Evolutionary conservation across 2,329 filamentous ascomycete genomes (phyloP), one percentile per base, ranked within the genome.

Genomic region (Ophiostoma ulmi): DNA sequence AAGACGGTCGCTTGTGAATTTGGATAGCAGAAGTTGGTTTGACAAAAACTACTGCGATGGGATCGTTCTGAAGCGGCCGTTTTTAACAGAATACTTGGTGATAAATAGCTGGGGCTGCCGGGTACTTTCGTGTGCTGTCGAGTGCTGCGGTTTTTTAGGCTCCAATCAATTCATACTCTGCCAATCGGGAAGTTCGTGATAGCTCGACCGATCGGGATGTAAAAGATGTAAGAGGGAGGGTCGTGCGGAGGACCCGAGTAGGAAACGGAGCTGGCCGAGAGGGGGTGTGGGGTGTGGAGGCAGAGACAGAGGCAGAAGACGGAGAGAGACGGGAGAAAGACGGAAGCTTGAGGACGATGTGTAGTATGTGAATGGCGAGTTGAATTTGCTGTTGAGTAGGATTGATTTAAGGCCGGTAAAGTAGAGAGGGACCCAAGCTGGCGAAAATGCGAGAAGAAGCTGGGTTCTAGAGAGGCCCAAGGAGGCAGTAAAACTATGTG

Each of bases 181-280:
- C 55, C 55, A 61, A 61, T 61, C 26, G 26, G 22, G 26, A 35
- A 13, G 26, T 35, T 20, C 13, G 58, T 39, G 17, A 65, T 13
- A 5, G 7, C 3, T 64, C 1, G 61, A 20, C 17, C 35, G 35
- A 38, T 64, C 13, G 17, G 31, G 61, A 35, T n/a, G 61, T 38
- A 35, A 11, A 63, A 26, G 8, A n/a, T 17, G 1, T n/a, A 38
- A 65, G 7, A 38, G 31, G 4, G 14, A 64, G 61, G 61, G 36
- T 69, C 41, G 61, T 66, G 70, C 67, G 55, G 55, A 52, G 65
- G 31, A 64, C n/a, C 48, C 39, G 36, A 39, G 22, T n/a, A 38
- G 22, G 38, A 38, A 31, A 67, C 67, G 70, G 68, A 69, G 70
- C 68, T 69, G 70, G 68, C 68, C 70, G 70, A 67, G 70, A 67